These are phyloP conservation scores for Candida yuanshanica DNA, from an alignment of 805 yeast species.

Conservation along the genomic window DNA sequence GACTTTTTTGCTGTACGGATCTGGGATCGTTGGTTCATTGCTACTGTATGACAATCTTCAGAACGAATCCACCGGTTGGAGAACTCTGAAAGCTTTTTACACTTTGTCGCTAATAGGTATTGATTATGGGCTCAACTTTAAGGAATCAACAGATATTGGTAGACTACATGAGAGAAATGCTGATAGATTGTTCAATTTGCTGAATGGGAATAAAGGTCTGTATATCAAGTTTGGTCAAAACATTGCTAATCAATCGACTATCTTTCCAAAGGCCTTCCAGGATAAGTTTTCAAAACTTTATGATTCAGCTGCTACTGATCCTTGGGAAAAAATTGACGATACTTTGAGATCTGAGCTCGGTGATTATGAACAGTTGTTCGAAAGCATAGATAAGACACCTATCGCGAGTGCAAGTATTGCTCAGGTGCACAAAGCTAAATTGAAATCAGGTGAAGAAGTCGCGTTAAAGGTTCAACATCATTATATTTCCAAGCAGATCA, in stretches of 20 bases:
- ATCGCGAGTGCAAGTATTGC: constrained; percentile 75
- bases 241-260: constrained; percentile 65
- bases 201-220: constrained; percentile 48
- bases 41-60: constrained; percentile 30
- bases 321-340: constrained; percentile 41
- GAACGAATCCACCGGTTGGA: constrained; percentile 43
- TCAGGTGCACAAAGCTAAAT: constrained; percentile 54
- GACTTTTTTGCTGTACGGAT: not conserved
- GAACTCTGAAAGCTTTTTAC: constrained; percentile 49
- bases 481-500: constrained; percentile 53
- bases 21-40: not conserved
- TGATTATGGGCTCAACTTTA: constrained; percentile 54
- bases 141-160: constrained; percentile 39
- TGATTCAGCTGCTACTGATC: constrained; percentile 62
- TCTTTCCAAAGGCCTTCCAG: constrained; percentile 63
- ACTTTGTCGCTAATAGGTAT: constrained; percentile 46
- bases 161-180: constrained; percentile 58
- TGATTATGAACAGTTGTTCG: constrained; percentile 29
- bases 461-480: constrained; percentile 66
- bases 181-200: constrained; percentile 38
- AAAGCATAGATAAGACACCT: constrained; percentile 46
- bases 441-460: constrained; percentile 44
- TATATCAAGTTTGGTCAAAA: constrained; percentile 78
- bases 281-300: constrained; percentile 51
- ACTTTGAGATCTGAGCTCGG: constrained; percentile 39